Base-by-base conservation (phyloP, 192 early-diverging fungal species). In the Podila horticola region DNA sequence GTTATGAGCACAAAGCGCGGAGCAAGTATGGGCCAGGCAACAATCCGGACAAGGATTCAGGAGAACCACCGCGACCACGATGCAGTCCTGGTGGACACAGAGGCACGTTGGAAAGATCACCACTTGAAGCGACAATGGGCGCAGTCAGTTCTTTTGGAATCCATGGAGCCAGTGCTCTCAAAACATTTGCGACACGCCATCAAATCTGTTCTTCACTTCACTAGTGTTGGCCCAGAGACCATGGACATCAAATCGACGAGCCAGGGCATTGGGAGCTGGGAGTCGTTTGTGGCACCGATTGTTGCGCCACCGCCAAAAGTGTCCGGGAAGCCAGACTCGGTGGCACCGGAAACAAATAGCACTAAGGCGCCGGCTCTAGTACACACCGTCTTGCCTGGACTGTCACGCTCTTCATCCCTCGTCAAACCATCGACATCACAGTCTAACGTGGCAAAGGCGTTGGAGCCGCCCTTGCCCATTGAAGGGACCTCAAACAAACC, bases 141-240 rank as follows among this genome's bases (percentile, higher is more conserved):
- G 17, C 70, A 69, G 55, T 64, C 77, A 24, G 17, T 81, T 9
- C 33, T 81, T 6, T 50, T 81, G 22, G 77, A 81, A 10, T 81
- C 77, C 20, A 69, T 69, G 62, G 77, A 81, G 33, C 77, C 77
- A 11, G 55, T 55, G 12, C 52, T 81, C 9, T 81, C 77, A 0
- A 58, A 66, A 30, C 77, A 81, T 15, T 48, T 81, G 10, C 65
- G 77, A 5, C 62, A 73, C 49, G 59, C 77, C 20, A 81, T 81
- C 20, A 81, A 81, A 33, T 68, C 77, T 1, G 77, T 81, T 2
- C 62, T 81, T 15, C 77, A 81, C 20, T 81, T 73, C n/a, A 81
- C 77, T 0, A 73, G 67, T 31, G 62, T 69, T 6, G 77, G 77
- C 11, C 77, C 77, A 5, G 77, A 81, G 29, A 81, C 60, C 9